Evolutionary conservation across 176 grass and related monocot genomes (phyloP), one percentile per base, ranked within the genome.

Genomic region (Puya raimondii): DNA sequence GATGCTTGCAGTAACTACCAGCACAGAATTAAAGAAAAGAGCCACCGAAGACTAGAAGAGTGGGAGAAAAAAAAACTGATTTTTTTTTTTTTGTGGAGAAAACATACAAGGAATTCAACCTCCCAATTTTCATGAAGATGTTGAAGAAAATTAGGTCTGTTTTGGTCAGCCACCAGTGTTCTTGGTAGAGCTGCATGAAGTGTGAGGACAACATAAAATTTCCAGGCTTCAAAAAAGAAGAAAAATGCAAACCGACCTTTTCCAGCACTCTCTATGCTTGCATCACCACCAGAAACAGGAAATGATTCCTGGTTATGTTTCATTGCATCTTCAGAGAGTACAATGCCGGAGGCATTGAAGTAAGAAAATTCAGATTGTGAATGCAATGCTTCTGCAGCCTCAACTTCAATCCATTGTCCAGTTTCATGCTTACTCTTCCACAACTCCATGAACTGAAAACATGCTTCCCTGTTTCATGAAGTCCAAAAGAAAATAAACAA

Each of bases 381-480:
- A 53, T 89, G 86, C 85, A 99, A 91, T 74, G 86, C 80, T 82
- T 99, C 95, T 66, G 83, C 70, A 58, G 72, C 84, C 75, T 99
- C 95, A 82, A 99, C 87, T 57, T 99, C 95, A 50, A 99, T 80
- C 95, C 95, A 99, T 86, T 99, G 95, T 64, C 95, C 95, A 75
- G 95, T 91, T 72, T 99, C 95, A 71, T 99, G 95, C 25, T 94
- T 99, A 79, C 79, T 84, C 85, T 84, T 99, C 95, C 95, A 99
- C 51, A 99, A 72, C 56, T 88, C 90, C 21, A 91, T 84, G 75
- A 96, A 96, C 74, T 82, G 81, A 42, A 42, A 6, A 42, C 33
- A 42, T 7, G 33, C 33, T 42, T 42, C 33, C 33, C 33, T 42
- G 33, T 42, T 42, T 42, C 33, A 42, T 42, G 33, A 42, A 42